Percentiles rank a stretch among this genome's conserved stretches.
Conservation (phyloP, 495 filamentous ascomycete genomes). For the Apiosordaria backusii region DNA sequence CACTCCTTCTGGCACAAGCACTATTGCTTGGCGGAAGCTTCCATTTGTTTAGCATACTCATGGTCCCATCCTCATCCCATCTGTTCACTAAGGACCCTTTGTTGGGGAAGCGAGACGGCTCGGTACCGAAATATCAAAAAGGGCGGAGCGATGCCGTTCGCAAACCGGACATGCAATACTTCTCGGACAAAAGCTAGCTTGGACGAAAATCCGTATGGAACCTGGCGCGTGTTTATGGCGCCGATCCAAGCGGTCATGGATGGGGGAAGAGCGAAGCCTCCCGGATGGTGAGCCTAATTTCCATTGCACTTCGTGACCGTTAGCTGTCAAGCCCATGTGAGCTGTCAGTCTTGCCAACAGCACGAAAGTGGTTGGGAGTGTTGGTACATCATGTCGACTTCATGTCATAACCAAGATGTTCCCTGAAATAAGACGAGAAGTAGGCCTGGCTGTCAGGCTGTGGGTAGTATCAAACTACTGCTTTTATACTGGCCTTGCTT, state of each 20-base stretch:
- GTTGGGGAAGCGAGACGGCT: background rate
- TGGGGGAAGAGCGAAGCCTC: background rate
- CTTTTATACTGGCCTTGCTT: background rate
- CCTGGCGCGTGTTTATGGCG: background rate
- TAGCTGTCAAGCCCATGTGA: background rate
- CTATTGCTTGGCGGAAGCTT: background rate
- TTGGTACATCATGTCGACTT: background rate
- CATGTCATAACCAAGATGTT: too few species aligned
- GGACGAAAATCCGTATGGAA: background rate
- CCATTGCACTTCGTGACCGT: background rate
- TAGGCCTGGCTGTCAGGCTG: background rate
- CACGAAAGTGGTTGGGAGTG: background rate
- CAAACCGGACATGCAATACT: background rate
- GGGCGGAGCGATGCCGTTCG: background rate
- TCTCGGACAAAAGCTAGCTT: background rate
- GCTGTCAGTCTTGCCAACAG: background rate
- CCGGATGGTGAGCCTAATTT: too few species aligned
- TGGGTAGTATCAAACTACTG: background rate
- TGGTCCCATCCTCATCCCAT: too few species aligned
- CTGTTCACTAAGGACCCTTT: background rate
- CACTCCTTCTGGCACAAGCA: background rate
- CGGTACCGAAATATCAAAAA: background rate
- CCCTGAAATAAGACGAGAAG: background rate
- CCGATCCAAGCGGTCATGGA: background rate
- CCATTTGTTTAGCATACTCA: too few species aligned